These are phyloP conservation scores for Phialocephala sp. DNA, from an alignment of 2,329 filamentous ascomycete species.

Conservation along the genomic window DNA sequence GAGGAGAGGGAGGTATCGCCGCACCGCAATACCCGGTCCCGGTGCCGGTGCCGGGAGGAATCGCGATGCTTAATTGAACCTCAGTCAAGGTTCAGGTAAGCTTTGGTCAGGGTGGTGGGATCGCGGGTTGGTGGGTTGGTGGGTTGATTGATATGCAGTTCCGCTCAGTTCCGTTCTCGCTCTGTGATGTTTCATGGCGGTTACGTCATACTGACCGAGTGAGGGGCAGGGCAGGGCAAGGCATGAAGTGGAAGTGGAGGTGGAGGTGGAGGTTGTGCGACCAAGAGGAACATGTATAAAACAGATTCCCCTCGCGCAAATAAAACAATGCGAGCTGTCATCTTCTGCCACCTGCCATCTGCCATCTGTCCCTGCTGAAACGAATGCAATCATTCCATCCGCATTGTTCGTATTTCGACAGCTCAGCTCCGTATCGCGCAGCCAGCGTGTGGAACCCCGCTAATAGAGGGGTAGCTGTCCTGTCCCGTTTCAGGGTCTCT, in stretches of 20 bases:
- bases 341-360: background rate
- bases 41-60: background rate
- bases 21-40: conserved; percentile 3
- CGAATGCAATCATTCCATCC: background rate
- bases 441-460: too few species aligned
- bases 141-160: background rate
- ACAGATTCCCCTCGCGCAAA: background rate
- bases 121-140: too few species aligned
- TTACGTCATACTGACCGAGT: background rate
- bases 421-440: too few species aligned
- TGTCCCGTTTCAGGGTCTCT: too few species aligned
- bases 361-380: too few species aligned
- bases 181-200: background rate
- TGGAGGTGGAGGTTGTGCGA: background rate
- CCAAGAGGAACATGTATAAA: background rate
- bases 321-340: background rate
- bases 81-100: background rate
- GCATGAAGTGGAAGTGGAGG: background rate
- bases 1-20: background rate
- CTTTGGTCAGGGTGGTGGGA: too few species aligned
- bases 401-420: background rate
- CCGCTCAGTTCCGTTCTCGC: background rate
- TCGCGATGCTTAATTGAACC: background rate
- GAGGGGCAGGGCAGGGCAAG: too few species aligned
- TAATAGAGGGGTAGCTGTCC: too few species aligned